Percentiles rank a stretch among this genome's conserved stretches.
These are phyloP conservation scores for Pseudocercospora fuligena DNA, from an alignment of 2,329 filamentous ascomycete species.

Conservation along the genomic window DNA sequence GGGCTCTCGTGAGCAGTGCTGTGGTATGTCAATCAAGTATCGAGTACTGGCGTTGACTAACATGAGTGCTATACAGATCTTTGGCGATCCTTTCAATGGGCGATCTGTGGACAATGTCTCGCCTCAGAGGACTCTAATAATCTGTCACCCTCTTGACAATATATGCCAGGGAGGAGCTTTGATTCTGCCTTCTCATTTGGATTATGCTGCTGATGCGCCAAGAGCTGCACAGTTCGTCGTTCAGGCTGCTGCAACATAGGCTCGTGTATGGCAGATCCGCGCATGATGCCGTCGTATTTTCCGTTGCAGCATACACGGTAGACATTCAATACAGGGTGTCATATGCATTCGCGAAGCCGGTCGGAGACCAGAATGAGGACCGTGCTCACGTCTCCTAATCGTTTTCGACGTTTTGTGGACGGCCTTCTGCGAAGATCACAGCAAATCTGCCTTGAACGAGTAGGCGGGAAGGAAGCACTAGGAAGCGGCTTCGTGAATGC, in stretches of 20 bases:
- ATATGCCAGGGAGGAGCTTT: constrained; percentile 42
- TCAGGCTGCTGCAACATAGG: neutral
- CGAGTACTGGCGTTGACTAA: constrained; percentile 12
- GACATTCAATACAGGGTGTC: neutral
- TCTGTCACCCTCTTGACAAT: constrained; percentile 43
- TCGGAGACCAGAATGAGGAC: too few species aligned
- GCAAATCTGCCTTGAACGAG: too few species aligned
- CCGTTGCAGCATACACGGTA: neutral
- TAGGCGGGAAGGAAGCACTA: too few species aligned
- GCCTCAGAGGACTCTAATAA: constrained; percentile 40
- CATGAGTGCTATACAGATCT: constrained; percentile 33
- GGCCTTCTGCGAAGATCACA: too few species aligned
- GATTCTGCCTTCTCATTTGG: constrained; percentile 43
- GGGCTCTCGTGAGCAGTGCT: constrained; percentile 23
- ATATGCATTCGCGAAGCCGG: too few species aligned
- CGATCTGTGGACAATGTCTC: constrained; percentile 40
- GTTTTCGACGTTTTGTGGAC: too few species aligned
- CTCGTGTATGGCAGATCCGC: neutral
- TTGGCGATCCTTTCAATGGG: constrained; percentile 46
- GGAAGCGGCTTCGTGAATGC: too few species aligned
- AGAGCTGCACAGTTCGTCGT: constrained; percentile 42
- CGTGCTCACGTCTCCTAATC: too few species aligned
- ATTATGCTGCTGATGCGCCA: constrained; percentile 40
- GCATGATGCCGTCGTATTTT: neutral
- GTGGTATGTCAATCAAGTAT: constrained; percentile 14